A percentile compares a stretch with the other conserved stretches of the same genome.
Conservation (phyloP, 495 filamentous ascomycete genomes). For the Zalerion maritima region DNA sequence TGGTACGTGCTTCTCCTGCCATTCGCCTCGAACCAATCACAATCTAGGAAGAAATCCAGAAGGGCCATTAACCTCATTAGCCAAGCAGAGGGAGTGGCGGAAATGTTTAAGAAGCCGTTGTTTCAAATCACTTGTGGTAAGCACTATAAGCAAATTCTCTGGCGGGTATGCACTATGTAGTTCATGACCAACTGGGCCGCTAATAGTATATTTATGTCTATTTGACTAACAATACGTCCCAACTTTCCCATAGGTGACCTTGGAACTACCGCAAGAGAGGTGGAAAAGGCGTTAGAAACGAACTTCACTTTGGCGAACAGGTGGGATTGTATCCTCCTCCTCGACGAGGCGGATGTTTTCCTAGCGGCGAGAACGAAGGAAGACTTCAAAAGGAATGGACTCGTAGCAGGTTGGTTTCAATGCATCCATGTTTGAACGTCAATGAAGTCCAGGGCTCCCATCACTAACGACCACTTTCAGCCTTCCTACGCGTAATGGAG, state of each 20-base stretch:
- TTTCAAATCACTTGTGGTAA: conserved; percentile 19
- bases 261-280: conserved; percentile 19
- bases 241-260: conserved; percentile 15
- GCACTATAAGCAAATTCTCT: neutral
- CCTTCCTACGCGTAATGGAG: conserved; percentile 43
- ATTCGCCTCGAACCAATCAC: no score
- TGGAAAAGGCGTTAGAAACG: conserved; percentile 23
- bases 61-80: neutral
- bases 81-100: conserved; percentile 14
- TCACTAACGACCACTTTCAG: no score
- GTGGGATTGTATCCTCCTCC: conserved; percentile 34
- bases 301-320: conserved; percentile 21
- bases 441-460: no score
- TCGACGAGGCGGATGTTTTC: conserved; percentile 46
- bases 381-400: conserved; percentile 32
- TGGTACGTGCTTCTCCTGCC: conserved; percentile 8
- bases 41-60: no score
- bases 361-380: conserved; percentile 21
- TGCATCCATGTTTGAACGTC: no score
- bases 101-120: conserved; percentile 12
- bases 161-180: no score
- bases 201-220: no score
- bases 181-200: no score
- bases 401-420: conserved; percentile 35
- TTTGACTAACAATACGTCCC: no score